Evolutionary conservation across 345 rosid species (phyloP).

Genomic region (Hypericum androsaemum): DNA sequence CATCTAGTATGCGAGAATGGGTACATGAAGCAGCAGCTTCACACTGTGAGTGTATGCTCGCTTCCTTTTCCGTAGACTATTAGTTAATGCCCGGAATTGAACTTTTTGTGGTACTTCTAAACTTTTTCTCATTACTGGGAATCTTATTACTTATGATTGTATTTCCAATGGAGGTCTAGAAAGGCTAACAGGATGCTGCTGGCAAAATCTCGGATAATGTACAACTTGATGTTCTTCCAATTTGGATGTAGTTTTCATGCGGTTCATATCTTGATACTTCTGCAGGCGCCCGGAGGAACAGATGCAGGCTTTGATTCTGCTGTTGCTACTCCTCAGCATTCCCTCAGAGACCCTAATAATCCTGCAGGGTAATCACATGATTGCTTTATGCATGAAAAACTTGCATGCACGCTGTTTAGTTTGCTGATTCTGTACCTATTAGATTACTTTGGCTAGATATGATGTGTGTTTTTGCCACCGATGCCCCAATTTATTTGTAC

Average conservation of each 20-base stretch:
- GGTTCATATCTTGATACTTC: background rate
- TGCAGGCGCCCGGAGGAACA: background rate
- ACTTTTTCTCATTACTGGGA: too few species aligned
- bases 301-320: conserved; percentile 44
- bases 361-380: background rate
- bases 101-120: too few species aligned
- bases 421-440: background rate
- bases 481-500: too few species aligned
- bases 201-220: too few species aligned
- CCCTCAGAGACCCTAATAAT: background rate
- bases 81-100: too few species aligned
- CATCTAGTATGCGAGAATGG: conserved; percentile 94
- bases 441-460: background rate
- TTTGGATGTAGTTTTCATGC: conserved; percentile 3
- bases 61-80: background rate
- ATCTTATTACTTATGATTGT: too few species aligned
- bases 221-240: background rate
- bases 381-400: background rate
- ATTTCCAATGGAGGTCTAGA: too few species aligned
- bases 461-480: background rate
- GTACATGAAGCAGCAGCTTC: conserved; percentile 79
- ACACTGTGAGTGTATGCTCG: conserved; percentile 38
- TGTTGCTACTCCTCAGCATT: conserved; percentile 38
- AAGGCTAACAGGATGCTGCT: too few species aligned
- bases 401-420: background rate